Evolutionary conservation across 805 yeast genomes (phyloP).

Genomic region (Priceomyces fermenticarens): DNA sequence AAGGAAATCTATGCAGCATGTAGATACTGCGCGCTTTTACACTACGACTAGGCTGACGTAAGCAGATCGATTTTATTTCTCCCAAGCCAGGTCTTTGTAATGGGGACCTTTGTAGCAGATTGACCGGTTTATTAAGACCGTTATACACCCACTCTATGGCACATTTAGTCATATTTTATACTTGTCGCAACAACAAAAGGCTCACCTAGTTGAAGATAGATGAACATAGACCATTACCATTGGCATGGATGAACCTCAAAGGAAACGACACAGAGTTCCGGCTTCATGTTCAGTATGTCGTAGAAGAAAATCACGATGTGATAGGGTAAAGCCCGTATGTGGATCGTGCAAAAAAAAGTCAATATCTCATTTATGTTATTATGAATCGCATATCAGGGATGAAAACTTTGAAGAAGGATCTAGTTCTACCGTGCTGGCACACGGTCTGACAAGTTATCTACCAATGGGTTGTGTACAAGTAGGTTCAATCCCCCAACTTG

Average conservation of each 20-base stretch:
- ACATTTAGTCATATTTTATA: no score
- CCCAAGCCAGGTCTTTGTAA: no score
- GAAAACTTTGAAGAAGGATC: background rate
- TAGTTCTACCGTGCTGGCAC: no score
- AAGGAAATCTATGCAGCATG: no score
- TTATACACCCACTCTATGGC: no score
- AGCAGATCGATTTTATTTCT: no score
- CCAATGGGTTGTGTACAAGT: background rate
- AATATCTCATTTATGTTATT: constrained; percentile 40
- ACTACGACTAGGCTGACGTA: no score
- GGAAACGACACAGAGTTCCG: constrained; percentile 39
- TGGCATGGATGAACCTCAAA: constrained; percentile 22
- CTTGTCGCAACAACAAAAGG: background rate
- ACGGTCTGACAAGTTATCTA: background rate
- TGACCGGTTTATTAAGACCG: no score
- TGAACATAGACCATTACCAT: background rate
- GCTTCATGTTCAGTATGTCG: constrained; percentile 45
- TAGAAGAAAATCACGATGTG: constrained; percentile 41
- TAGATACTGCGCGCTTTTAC: no score
- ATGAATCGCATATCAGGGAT: constrained; percentile 20
- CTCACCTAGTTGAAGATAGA: background rate
- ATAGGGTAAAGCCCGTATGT: constrained; percentile 40
- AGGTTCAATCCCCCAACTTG: no score
- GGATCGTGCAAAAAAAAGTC: constrained; percentile 42
- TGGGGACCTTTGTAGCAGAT: no score